phyloP scores from a whole-genome alignment of 228 moss, liverwort and hornwort genomes.

The Sphagnum fallax region DNA sequence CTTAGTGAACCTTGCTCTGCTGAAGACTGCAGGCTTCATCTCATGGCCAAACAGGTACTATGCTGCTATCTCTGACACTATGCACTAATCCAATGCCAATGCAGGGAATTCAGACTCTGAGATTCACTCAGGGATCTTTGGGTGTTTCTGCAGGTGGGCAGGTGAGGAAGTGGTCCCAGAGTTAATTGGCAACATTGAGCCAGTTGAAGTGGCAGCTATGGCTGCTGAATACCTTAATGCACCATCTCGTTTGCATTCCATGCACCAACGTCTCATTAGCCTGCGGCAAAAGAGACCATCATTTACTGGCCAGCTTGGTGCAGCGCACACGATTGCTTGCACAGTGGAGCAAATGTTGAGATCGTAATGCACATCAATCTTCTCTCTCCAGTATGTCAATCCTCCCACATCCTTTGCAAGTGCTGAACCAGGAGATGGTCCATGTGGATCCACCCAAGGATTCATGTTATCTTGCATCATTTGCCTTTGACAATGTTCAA shows the following conservation, averaged over 20 bases:
- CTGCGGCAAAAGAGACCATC: conserved; percentile 11
- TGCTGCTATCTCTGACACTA: too few species aligned
- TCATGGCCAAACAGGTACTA: conserved; percentile 77
- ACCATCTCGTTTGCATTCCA: conserved; percentile 28
- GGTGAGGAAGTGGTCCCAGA: conserved; percentile 70
- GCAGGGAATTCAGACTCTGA: background rate
- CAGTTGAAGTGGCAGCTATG: conserved; percentile 48
- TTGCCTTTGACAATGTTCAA: too few species aligned
- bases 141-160: conserved; percentile 47
- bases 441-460: too few species aligned
- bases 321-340: conserved; percentile 40
- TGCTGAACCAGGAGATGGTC: too few species aligned
- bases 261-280: conserved; percentile 38
- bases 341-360: conserved; percentile 28
- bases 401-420: too few species aligned
- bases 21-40: conserved; percentile 57
- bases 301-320: conserved; percentile 21
- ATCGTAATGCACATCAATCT: conserved; percentile 4
- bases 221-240: conserved; percentile 43
- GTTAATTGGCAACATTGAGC: conserved; percentile 59
- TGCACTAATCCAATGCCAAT: too few species aligned
- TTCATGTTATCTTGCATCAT: too few species aligned
- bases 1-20: conserved; percentile 53
- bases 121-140: background rate
- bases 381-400: background rate